Base-by-base conservation (phyloP, 2,329 filamentous ascomycete species). In the Colletotrichum sp. region DNA sequence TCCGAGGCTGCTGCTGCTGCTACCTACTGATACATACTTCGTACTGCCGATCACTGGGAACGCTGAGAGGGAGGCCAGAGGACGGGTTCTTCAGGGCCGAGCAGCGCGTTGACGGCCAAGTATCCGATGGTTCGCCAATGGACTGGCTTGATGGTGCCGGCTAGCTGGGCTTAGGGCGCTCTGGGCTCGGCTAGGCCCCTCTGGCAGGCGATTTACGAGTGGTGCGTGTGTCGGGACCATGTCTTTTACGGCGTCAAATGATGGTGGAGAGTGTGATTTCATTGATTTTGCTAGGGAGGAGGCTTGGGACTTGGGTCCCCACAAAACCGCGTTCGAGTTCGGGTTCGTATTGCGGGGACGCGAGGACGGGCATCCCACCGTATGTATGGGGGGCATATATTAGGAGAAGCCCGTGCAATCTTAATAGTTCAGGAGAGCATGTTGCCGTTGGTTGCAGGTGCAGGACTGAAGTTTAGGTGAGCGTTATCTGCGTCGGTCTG, bases 291-390 rank as follows among this genome's bases (percentile, higher is more conserved):
- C 43, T 52, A 13, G 10, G 21, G 43, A 21, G 55, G 32, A 52
- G 64, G 32, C 26, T 18, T 13, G 16, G 26, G 62, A 43, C 18
- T 3, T 48, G 24, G 14, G 32, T 9, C n/a, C 12, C 32, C 55
- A 69, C 12, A 55, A 18, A 36, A 34, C 30, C 65, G 26, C 26
- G 55, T 72, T 71, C 62, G 72, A 18, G 69, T 72, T 74, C 69
- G 69, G 36, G 16, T 72, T 74, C 69, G 72, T 62, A 67, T 74
- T 67, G 24, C 26, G 69, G 72, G 30, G 32, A 43, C 10, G 14
- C 16, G 55, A 30, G 8, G 32, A 38, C 59, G 32, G 7, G 32
- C 32, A 38, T n/a, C n/a, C 43, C 43, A 21, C 43, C 10, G 43
- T 52, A 52, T 52, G 43, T 52, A 52, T 52, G 43, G 43, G 43